Evolutionary conservation across 257 asterid species (phyloP).

Genomic region (Parsonsia alboflavescens): DNA sequence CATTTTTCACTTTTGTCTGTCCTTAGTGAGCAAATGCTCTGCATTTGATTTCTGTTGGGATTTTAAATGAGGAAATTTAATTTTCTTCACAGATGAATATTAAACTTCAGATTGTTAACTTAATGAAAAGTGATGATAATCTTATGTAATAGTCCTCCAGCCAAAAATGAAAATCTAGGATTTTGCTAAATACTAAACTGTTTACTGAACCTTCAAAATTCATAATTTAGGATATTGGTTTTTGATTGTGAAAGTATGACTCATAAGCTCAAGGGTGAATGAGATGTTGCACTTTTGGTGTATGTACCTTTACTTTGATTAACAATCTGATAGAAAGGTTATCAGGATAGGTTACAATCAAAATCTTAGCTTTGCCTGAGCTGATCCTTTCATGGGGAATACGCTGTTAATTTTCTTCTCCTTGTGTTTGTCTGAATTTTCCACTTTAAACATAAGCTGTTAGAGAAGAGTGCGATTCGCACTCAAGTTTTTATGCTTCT

Average conservation of each 20-base stretch:
- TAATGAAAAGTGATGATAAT: background rate
- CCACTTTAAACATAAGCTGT: background rate
- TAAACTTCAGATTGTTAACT: background rate
- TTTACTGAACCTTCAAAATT: background rate
- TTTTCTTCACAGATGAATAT: background rate
- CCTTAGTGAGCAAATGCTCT: background rate
- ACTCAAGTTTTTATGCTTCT: background rate
- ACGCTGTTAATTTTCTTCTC: background rate
- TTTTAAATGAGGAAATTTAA: slow-evolving; percentile 1
- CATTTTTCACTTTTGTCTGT: background rate
- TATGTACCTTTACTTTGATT: background rate
- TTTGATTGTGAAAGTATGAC: background rate
- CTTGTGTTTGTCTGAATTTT: background rate
- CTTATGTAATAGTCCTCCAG: background rate
- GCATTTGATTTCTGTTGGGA: background rate
- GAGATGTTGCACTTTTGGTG: background rate
- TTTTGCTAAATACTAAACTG: background rate
- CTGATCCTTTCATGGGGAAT: background rate
- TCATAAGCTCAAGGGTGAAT: background rate
- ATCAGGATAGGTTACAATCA: background rate
- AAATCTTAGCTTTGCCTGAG: background rate
- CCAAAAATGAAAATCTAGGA: background rate
- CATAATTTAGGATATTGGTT: background rate
- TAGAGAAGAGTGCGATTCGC: background rate
- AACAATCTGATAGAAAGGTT: background rate